Base-by-base conservation (phyloP, 2,329 filamentous ascomycete genomes). In the Alternaria sp. region DNA sequence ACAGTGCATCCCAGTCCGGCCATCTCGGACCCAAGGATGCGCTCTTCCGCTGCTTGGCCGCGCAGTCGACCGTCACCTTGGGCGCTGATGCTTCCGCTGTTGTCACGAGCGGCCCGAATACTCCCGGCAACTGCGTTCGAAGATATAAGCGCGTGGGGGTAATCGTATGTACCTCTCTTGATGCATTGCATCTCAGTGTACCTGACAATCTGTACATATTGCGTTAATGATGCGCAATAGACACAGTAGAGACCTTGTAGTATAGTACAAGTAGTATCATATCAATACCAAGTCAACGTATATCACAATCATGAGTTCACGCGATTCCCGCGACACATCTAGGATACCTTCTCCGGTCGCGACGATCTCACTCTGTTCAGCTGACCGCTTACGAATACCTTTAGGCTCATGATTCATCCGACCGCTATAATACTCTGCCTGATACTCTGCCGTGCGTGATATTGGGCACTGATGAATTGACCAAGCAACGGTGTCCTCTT, bases 1-100 rank as follows among this genome's bases (percentile, higher is more conserved):
- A 89, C 81, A 1, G 60, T 69, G 11, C 74, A 77, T 43, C 82
- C 80, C 6, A 67, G 59, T 64, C 88, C 86, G 40, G 80, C 81
- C 70, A 84, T 87, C 5, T 78, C 72, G 10, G 85, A 81, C 7
- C 68, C 70, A 5, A 81, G 72, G 45, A 91, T 83, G 25, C 82
- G 78, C 54, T 82, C 81, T 57, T 45, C 51, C 21, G 36, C 53
- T 51, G 47, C 53, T 51, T 47, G 32, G 52, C 59, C 45, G 45
- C 50, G 49, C 53, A 49, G 15, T 26, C 13, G 36, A 49, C 46
- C 11, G 32, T 17, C 26, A 49, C 55, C 30, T 57, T 58, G 53
- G 54, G 59, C 59, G 23, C 59, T 58, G 54, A 58, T 58, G 59
- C 54, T 52, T 51, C 47, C 40, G 47, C 47, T 46, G n/a, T 44